Evolutionary conservation across 768 basidiomycete species (phyloP), one percentile per base, ranked within the genome.

Genomic region (Russula ochroleuca): DNA sequence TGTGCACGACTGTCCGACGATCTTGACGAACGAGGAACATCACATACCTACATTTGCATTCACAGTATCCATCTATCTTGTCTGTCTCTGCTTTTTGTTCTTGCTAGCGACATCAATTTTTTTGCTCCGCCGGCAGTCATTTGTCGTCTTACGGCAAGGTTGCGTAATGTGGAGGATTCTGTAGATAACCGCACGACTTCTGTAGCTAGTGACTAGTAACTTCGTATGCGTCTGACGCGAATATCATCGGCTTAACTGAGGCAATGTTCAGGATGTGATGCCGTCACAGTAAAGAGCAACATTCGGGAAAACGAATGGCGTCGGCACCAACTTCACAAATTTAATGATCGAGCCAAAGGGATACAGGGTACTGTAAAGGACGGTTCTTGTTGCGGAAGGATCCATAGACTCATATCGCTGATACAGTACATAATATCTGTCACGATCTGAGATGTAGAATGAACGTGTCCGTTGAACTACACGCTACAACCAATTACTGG

Each of bases 1-100:
- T 56, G 54, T 64, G 47, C 54, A 65, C 59, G 64, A 65, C 40
- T 45, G 59, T 65, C 40, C 43, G 54, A 65, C 63, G 63, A 64
- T 56, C 54, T 64, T 61, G 63, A 64, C 59, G 59, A 61, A 65
- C 58, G 64, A 61, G 64, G 59, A 65, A 49, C 54, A 57, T 65
- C 54, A 65, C 64, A 65, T 57, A 33, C 48, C 47, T 64, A 65
- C 63, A 60, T 47, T 53, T 60, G 59, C 64, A 65, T 61, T 61
- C 53, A 60, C 53, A 43, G 64, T 65, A 56, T 45, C 23, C 53
- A 60, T 56, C 63, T 61, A 56, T 25, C 40, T 50, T 61, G 59
- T 61, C 54, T 5, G 23, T 19, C 40, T 51, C 47, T 45, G 15
- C 41, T 23, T 21, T 59, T 43, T 56, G 38, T 64, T 47, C n/a